phyloP scores from a whole-genome alignment of 2,329 filamentous ascomycete species.

The Ophiostoma triangulosporum region DNA sequence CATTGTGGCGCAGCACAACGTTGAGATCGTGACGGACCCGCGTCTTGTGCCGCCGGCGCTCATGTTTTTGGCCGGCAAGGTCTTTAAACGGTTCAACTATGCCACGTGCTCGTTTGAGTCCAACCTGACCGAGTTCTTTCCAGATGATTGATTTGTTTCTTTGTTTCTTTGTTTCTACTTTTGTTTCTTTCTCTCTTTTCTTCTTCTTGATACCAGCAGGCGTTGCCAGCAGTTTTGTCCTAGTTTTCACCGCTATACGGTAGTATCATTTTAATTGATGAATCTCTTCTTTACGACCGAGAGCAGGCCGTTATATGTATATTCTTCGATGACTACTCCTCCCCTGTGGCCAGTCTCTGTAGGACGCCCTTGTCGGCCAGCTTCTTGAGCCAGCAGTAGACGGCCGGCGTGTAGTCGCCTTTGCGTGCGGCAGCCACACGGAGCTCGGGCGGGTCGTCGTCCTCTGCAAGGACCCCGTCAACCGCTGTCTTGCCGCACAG shows the following conservation, averaged over 20 bases:
- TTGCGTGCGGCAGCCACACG: slow-evolving; percentile 40
- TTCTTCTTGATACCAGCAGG: neutral
- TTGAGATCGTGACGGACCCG: slow-evolving; percentile 43
- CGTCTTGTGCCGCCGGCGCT: slow-evolving; percentile 40
- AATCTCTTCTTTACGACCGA: too few species aligned
- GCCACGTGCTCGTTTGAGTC: slow-evolving; percentile 60
- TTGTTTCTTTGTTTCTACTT: neutral
- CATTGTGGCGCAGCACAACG: slow-evolving; percentile 65
- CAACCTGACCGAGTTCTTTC: slow-evolving; percentile 68
- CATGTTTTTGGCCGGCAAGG: slow-evolving; percentile 61
- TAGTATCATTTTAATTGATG: neutral
- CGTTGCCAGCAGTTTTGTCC: neutral
- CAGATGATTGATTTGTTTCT: slow-evolving; percentile 50
- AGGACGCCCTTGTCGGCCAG: slow-evolving; percentile 55
- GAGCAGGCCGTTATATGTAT: neutral
- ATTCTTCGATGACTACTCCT: neutral
- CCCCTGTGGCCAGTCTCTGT: slow-evolving; percentile 7
- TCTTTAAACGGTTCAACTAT: slow-evolving; percentile 76
- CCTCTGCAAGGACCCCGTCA: too few species aligned
- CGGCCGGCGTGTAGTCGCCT: slow-evolving; percentile 55
- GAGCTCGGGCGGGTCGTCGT: slow-evolving; percentile 28
- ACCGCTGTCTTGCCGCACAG: slow-evolving; percentile 52
- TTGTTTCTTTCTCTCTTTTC: neutral
- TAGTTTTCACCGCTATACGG: neutral
- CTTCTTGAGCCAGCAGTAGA: slow-evolving; percentile 55